phyloP scores from a whole-genome alignment of 2,329 filamentous ascomycete species.

The Claviceps humidiphila region DNA sequence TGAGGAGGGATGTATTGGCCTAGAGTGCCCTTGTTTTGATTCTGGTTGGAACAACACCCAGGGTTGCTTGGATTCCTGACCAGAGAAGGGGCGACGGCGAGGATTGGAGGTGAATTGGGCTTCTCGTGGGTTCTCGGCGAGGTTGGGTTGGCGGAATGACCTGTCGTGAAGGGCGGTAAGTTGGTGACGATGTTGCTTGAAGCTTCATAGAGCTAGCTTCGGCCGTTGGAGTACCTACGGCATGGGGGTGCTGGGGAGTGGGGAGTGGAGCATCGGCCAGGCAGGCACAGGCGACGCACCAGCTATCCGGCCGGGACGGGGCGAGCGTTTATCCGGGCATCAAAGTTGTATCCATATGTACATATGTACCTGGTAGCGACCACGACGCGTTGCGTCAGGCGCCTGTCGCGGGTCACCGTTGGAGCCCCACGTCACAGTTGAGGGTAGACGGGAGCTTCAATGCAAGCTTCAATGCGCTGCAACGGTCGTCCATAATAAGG shows the following conservation, averaged over 20 bases:
- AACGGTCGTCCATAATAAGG: neutral
- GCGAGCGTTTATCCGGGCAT: slow-evolving; percentile 3
- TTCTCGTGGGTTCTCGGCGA: neutral
- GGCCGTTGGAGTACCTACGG: neutral
- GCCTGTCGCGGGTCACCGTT: neutral
- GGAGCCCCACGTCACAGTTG: neutral
- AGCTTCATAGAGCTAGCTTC: neutral
- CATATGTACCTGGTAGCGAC: neutral
- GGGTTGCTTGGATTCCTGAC: neutral
- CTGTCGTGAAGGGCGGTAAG: neutral
- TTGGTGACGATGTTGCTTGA: neutral
- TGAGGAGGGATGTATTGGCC: neutral
- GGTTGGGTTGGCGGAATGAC: neutral
- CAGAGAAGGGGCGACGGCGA: too few relatives aligned
- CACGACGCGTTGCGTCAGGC: neutral
- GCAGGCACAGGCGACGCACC: slow-evolving; percentile 12
- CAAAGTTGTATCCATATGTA: too few relatives aligned
- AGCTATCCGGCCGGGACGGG: neutral
- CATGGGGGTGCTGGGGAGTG: slow-evolving; percentile 16
- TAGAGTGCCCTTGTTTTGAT: neutral
- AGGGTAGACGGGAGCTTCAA: neutral
- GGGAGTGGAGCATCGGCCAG: slow-evolving; percentile 18
- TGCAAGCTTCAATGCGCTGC: neutral
- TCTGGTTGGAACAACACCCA: neutral
- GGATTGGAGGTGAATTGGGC: neutral